These are phyloP conservation scores for Sindora glabra DNA, from an alignment of 306 rosid species.

Conservation along the genomic window DNA sequence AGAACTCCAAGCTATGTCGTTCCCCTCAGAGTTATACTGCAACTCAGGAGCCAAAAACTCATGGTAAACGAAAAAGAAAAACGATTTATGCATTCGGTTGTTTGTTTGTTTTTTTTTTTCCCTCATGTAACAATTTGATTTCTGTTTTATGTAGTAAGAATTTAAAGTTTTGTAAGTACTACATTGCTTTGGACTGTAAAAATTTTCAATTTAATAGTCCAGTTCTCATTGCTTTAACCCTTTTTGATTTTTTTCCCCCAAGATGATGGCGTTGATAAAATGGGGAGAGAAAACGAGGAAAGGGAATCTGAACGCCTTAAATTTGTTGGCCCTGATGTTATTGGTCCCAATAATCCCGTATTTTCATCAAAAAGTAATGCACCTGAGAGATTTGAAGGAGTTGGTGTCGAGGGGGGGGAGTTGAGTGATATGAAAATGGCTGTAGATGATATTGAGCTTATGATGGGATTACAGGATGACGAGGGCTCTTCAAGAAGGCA, in stretches of 20 bases:
- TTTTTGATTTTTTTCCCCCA: background rate
- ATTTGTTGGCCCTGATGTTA: background rate
- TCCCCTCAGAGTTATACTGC: background rate
- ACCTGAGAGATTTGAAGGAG: constrained; percentile 12
- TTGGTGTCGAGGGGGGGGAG: constrained; percentile 7
- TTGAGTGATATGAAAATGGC: background rate
- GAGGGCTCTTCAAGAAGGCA: background rate
- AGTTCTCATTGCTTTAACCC: background rate
- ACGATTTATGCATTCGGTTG: background rate
- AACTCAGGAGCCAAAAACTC: constrained; percentile 11
- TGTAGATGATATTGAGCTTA: constrained; percentile 18
- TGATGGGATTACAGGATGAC: constrained; percentile 19
- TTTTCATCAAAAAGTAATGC: background rate
- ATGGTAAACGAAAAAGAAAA: constrained; percentile 10
- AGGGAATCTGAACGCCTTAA: constrained; percentile 3
- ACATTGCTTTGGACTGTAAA: too few relatives aligned
- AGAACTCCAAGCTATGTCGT: constrained; percentile 6
- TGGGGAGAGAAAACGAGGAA: constrained; percentile 22
- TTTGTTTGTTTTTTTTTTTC: background rate
- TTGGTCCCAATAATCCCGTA: constrained; percentile 4
- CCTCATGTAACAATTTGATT: background rate
- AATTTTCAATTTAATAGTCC: background rate
- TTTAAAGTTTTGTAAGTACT: background rate
- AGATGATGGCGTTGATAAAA: constrained; percentile 25
- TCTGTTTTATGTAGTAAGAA: background rate